Conservation (phyloP, 176 grass and related monocot species). For the Zea mays region DNA sequence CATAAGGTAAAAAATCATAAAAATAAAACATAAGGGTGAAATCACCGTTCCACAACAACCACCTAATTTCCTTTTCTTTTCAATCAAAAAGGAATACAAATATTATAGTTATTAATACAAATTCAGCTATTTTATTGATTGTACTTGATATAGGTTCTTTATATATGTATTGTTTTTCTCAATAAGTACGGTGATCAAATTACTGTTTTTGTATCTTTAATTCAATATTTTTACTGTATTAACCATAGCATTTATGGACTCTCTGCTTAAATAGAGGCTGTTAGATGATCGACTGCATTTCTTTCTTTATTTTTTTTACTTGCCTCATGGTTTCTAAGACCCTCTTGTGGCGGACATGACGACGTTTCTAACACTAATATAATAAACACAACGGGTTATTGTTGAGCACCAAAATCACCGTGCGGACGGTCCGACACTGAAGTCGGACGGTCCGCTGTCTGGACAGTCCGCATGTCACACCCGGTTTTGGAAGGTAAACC, state of each 20-base stretch:
- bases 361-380: background rate
- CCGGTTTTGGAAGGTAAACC: too few species aligned
- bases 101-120: too few species aligned
- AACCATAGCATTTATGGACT: background rate
- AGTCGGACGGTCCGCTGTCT: too few species aligned
- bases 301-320: background rate
- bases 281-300: background rate
- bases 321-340: background rate
- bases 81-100: too few species aligned
- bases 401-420: too few species aligned
- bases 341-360: background rate
- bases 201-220: background rate
- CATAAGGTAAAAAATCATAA: too few species aligned
- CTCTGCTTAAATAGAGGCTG: too few species aligned
- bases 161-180: background rate
- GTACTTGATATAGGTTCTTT: background rate
- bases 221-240: background rate
- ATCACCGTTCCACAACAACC: too few species aligned
- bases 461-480: too few species aligned
- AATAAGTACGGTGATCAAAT: background rate
- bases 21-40: too few species aligned
- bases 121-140: background rate
- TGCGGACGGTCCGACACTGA: too few species aligned
- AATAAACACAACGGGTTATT: background rate
- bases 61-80: too few species aligned